phyloP scores from a whole-genome alignment of 176 grass and related monocot genomes.

The Hordeum vulgare region DNA sequence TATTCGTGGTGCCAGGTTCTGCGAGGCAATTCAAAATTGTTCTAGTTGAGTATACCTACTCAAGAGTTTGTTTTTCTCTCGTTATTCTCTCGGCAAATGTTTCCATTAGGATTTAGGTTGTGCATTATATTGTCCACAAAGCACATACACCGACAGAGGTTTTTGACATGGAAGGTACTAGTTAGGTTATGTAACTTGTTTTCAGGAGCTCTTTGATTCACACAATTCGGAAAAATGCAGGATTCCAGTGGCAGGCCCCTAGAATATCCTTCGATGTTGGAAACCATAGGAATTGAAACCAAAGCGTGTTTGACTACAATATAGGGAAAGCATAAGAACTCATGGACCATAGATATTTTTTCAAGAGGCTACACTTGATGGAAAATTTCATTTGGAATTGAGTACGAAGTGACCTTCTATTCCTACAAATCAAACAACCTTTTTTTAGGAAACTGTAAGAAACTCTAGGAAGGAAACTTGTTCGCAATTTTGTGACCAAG shows the following conservation, averaged over 20 bases:
- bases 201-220: neutral
- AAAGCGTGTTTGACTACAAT: neutral
- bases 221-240: neutral
- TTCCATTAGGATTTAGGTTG: neutral
- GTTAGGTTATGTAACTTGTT: neutral
- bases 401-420: neutral
- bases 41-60: slow-evolving; percentile 44
- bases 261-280: neutral
- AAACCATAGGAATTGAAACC: neutral
- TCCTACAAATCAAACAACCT: neutral
- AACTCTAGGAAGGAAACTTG: neutral
- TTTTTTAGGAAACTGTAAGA: neutral
- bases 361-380: neutral
- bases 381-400: neutral
- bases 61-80: neutral
- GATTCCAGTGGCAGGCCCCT: neutral
- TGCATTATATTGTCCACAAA: neutral
- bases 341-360: neutral
- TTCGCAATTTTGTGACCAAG: neutral
- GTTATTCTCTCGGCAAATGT: neutral
- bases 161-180: neutral
- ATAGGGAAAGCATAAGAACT: neutral
- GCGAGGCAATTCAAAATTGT: slow-evolving; percentile 80
- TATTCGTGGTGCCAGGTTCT: slow-evolving; percentile 74
- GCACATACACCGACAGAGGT: neutral